phyloP scores from a whole-genome alignment of 495 filamentous ascomycete species.

The Neurospora intermedia region DNA sequence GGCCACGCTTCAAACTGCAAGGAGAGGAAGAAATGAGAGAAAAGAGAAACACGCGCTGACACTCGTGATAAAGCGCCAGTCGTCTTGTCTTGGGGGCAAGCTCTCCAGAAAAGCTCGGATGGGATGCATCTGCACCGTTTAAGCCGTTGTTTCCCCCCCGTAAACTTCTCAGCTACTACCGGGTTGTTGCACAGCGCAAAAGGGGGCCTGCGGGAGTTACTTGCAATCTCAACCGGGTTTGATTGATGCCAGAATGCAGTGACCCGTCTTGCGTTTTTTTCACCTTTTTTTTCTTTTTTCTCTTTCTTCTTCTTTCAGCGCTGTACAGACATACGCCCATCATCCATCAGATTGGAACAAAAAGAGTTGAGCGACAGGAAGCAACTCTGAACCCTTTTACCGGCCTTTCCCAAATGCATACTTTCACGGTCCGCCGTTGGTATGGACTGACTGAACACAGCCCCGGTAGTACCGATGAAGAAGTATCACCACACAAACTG shows the following conservation, averaged over 20 bases:
- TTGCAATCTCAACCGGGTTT: background rate
- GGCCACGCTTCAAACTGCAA: background rate
- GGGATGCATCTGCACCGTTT: background rate
- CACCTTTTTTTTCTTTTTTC: background rate
- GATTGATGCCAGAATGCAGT: background rate
- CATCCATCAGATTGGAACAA: background rate
- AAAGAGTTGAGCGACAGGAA: background rate
- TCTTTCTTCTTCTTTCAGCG: background rate
- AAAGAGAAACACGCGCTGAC: background rate
- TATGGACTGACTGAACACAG: background rate
- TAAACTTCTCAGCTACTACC: background rate
- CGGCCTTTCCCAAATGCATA: background rate
- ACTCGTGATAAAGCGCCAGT: background rate
- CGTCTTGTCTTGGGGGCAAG: background rate
- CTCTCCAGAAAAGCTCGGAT: background rate
- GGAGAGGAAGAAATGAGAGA: background rate
- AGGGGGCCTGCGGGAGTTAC: background rate
- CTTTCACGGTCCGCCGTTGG: background rate
- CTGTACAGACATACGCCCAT: background rate
- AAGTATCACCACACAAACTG: background rate
- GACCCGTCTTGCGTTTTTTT: background rate
- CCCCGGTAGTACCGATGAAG: background rate
- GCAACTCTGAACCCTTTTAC: background rate
- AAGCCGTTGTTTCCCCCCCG: background rate
- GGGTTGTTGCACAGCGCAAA: background rate